Percentiles rank a stretch among this genome's conserved stretches.
Conservation (phyloP, 805 yeast species). For the Suhomyces sp. region DNA sequence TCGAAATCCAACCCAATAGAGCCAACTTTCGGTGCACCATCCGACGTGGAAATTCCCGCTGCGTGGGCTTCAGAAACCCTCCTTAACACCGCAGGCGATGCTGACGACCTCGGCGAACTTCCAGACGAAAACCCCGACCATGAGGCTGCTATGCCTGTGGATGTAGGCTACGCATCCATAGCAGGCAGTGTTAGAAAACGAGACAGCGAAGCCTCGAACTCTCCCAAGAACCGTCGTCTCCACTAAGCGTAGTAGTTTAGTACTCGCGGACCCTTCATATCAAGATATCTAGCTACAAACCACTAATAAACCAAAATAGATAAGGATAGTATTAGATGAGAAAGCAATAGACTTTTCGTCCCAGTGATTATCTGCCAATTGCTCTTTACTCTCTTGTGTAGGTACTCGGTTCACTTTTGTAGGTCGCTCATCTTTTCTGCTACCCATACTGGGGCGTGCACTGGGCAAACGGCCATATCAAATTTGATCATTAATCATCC, state of each 20-base stretch:
- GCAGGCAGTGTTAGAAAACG: constrained; percentile 33
- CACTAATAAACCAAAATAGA: not conserved
- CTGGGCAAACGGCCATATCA: not conserved
- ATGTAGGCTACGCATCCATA: constrained; percentile 34
- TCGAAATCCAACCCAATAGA: not conserved
- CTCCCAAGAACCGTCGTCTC: constrained; percentile 10
- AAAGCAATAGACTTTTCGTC: not conserved
- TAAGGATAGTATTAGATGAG: not conserved
- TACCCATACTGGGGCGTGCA: not conserved
- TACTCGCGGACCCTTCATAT: not conserved
- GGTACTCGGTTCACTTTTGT: not conserved
- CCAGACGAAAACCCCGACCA: constrained; percentile 22
- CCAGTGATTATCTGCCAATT: not conserved
- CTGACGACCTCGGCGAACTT: constrained; percentile 33
- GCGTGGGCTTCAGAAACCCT: constrained; percentile 17
- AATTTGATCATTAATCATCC: not conserved
- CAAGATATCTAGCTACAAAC: not conserved
- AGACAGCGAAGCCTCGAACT: constrained; percentile 17
- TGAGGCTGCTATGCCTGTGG: constrained; percentile 41
- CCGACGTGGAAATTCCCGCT: constrained; percentile 20
- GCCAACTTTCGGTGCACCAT: not conserved
- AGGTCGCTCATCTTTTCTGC: not conserved
- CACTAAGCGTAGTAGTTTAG: not conserved
- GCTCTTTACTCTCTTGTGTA: not conserved
- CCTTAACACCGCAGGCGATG: constrained; percentile 25